Percentiles rank a stretch among this genome's conserved stretches.
Evolutionary conservation across 306 rosid species (phyloP).

Genomic region (Pyrus pyrifolia): DNA sequence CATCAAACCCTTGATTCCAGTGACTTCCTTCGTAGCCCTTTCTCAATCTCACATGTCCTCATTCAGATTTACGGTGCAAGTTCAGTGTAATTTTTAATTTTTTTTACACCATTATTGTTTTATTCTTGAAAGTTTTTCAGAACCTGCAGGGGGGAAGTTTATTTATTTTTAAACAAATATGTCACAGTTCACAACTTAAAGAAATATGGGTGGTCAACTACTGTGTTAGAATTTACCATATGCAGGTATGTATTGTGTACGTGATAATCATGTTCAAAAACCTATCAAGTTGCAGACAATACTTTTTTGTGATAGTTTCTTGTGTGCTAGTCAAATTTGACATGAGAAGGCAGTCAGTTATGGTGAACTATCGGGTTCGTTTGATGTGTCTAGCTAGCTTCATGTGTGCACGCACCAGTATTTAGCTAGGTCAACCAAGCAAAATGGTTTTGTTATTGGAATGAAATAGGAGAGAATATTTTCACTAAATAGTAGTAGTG

Average conservation of each 20-base stretch:
- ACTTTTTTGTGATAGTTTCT: not conserved
- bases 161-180: not conserved
- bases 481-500: not conserved
- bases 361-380: not conserved
- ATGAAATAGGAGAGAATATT: not conserved
- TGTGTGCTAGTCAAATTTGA: not conserved
- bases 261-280: not conserved
- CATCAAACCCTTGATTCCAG: conserved; percentile 17
- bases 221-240: not conserved
- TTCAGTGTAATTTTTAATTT: not conserved
- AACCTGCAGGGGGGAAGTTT: not conserved
- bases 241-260: not conserved
- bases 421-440: not conserved
- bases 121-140: not conserved
- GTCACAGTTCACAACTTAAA: not conserved
- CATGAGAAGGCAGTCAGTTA: not conserved
- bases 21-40: not conserved
- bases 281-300: not conserved
- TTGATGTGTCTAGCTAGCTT: not conserved
- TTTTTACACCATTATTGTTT: not conserved
- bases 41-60: not conserved
- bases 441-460: not conserved
- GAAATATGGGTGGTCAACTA: not conserved
- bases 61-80: conserved; percentile 5
- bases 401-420: not conserved